Evolutionary conservation across 2,329 filamentous ascomycete genomes (phyloP), one percentile per base, ranked within the genome.

Genomic region (Alternaria sp.): DNA sequence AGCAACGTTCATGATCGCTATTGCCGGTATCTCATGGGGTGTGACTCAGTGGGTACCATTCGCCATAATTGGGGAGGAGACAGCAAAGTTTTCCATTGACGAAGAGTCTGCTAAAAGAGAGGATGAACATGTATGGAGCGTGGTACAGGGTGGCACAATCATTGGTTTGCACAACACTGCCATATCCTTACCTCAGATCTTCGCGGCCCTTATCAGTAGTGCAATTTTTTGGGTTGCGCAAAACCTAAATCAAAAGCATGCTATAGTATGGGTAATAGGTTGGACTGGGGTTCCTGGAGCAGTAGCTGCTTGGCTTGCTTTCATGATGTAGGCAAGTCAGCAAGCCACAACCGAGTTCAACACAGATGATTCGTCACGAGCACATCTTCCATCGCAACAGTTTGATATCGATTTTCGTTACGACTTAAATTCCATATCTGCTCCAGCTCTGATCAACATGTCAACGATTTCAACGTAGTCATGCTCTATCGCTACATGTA

Each of bases 401-500:
- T 12, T 12, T 10, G 18, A 6, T 41, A 7, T 41, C 38, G 10
- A 10, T 41, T 3, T 1, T 12, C 10, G 38, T 41, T 22, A 41
- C 10, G 54, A 57, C 25, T 50, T 57, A 14, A 41, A 50, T 20
- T 57, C 54, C 27, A 57, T 57, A 25, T 57, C 38, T 11, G 38
- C 38, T 22, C 50, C 57, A 49, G 57, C 57, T 43, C 43, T 59
- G 30, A 59, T 30, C 9, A 59, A 40, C 30, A 59, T 54, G 8
- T 52, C 25, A 5, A 54, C 50, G 32, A 59, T 38, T 16, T 59
- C 57, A 50, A 34, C 40, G 20, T 27, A 27, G 25, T 50, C 44
- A 49, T 49, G 30, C 41, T 59, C 57, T 54, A 59, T 44, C n/a
- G 57, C 57, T 36, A 59, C 50, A 55, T 59, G 57, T n/a, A 59